phyloP scores from a whole-genome alignment of 106 monocot species.

The Dendrobium chrysotoxum region DNA sequence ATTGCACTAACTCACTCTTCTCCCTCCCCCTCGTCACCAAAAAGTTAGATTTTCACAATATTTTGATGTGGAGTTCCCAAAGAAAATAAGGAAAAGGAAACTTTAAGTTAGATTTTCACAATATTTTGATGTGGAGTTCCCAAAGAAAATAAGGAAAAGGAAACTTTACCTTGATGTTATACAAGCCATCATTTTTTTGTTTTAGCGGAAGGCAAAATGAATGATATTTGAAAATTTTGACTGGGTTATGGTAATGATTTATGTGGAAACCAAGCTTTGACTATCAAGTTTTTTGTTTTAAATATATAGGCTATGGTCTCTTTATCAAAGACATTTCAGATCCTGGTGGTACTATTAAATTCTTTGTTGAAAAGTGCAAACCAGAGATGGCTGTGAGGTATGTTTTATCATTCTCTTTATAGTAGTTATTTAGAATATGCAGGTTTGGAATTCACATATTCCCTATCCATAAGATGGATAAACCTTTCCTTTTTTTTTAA shows the following conservation, averaged over 20 bases:
- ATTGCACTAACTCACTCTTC: too few relatives aligned
- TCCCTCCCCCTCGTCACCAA: too few relatives aligned
- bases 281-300: constrained; percentile 12
- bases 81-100: too few relatives aligned
- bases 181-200: not conserved
- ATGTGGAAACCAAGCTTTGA: not conserved
- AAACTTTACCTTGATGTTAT: not conserved
- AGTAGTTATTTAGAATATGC: not conserved
- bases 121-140: not conserved
- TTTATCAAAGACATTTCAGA: constrained; percentile 48
- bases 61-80: too few relatives aligned
- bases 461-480: not conserved
- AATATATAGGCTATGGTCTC: constrained; percentile 49
- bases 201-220: not conserved
- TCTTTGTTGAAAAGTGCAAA: constrained; percentile 58
- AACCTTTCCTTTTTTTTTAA: not conserved
- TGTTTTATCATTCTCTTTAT: constrained; percentile 1
- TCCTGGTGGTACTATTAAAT: constrained; percentile 52
- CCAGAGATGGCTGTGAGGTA: constrained; percentile 70
- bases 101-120: too few relatives aligned
- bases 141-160: not conserved
- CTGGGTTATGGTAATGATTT: not conserved
- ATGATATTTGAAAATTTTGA: not conserved
- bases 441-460: not conserved
- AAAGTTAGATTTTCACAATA: not conserved